phyloP scores from a whole-genome alignment of 768 basidiomycete genomes.

The Chlorophyllum brunneum region DNA sequence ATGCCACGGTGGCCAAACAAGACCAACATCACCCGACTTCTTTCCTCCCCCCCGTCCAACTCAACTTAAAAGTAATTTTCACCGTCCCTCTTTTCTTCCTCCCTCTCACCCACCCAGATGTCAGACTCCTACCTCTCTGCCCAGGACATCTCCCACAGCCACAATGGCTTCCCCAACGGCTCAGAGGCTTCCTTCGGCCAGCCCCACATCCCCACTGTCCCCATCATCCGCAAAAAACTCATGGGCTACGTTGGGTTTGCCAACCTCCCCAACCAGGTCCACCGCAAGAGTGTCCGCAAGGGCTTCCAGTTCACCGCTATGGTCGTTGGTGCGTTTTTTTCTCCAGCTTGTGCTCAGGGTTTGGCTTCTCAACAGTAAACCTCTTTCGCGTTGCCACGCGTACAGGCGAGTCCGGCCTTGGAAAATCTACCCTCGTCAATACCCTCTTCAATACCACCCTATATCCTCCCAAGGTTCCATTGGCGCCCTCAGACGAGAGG shows the following conservation, averaged over 20 bases:
- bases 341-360: conserved; percentile 16
- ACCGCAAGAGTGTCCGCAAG: conserved; percentile 96
- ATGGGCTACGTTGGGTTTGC: conserved; percentile 96
- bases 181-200: conserved; percentile 57
- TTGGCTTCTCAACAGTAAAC: conserved; percentile 19
- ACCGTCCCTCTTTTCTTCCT: conserved; percentile 26
- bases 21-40: conserved; percentile 44
- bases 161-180: conserved; percentile 60
- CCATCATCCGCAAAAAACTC: conserved; percentile 81
- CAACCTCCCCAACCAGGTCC: conserved; percentile 98
- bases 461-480: conserved; percentile 83
- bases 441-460: conserved; percentile 97
- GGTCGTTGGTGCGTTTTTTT: conserved; percentile 85
- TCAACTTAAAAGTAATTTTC: conserved; percentile 51
- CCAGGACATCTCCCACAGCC: conserved; percentile 46
- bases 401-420: conserved; percentile 93
- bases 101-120: conserved; percentile 48
- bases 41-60: conserved; percentile 49
- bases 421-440: conserved; percentile 98
- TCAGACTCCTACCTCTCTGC: conserved; percentile 71
- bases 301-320: conserved; percentile 99
- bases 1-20: conserved; percentile 45
- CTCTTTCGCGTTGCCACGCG: conserved; percentile 19
- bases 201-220: conserved; percentile 34
- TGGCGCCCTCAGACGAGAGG: conserved; percentile 80